These are phyloP conservation scores for Fonsecaea pedrosoi DNA, from an alignment of 2,329 filamentous ascomycete species.

Conservation along the genomic window DNA sequence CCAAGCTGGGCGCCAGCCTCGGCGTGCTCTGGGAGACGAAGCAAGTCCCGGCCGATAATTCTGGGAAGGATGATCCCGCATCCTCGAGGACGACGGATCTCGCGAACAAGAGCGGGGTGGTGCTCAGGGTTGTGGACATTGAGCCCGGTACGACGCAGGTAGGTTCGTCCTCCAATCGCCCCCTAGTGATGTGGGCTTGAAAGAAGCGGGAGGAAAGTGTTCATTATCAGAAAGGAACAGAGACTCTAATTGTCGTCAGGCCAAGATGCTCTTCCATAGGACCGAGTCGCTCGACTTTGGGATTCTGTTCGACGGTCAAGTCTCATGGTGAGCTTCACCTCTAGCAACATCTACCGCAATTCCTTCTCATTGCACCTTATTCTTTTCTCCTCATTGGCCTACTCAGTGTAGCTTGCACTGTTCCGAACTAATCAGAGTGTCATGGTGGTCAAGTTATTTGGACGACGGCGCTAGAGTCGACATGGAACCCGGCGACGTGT, in stretches of 20 bases:
- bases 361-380: too few species aligned
- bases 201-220: too few species aligned
- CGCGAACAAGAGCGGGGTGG: constrained; percentile 29
- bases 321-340: constrained; percentile 24
- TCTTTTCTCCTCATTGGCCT: too few species aligned
- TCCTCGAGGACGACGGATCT: constrained; percentile 32
- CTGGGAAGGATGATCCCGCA: constrained; percentile 31
- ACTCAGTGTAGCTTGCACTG: too few species aligned
- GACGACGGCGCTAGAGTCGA: constrained; percentile 39
- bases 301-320: constrained; percentile 40
- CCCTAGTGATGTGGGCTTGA: too few species aligned
- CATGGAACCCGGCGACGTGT: constrained; percentile 39
- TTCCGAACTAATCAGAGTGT: not conserved
- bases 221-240: too few species aligned
- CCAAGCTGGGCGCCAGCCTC: constrained; percentile 28
- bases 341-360: not conserved
- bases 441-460: constrained; percentile 30
- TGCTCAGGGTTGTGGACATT: constrained; percentile 36
- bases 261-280: constrained; percentile 38
- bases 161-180: not conserved
- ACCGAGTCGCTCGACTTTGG: constrained; percentile 41
- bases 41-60: constrained; percentile 31
- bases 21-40: constrained; percentile 36
- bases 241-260: not conserved
- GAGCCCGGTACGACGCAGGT: constrained; percentile 24